These are phyloP conservation scores for Didymella glomerata DNA, from an alignment of 2,329 filamentous ascomycete species.

Conservation along the genomic window DNA sequence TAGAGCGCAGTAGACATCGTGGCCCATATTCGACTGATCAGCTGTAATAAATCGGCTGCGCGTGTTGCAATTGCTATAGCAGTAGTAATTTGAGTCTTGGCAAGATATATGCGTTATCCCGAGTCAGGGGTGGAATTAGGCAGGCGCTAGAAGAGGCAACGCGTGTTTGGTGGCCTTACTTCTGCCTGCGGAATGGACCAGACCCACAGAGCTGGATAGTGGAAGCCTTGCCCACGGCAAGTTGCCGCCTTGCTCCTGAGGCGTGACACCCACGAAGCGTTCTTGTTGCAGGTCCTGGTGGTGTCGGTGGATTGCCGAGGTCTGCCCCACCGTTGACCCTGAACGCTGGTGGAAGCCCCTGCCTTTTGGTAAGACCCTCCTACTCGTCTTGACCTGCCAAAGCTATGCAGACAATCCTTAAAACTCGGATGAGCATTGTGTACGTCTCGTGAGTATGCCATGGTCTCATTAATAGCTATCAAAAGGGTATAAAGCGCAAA, in stretches of 20 bases:
- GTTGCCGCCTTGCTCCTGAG: background rate
- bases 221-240: background rate
- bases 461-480: slow-evolving; percentile 1
- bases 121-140: background rate
- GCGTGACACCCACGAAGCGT: background rate
- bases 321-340: background rate
- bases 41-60: background rate
- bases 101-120: background rate
- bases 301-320: background rate
- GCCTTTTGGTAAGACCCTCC: too few species aligned
- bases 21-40: slow-evolving; percentile 20
- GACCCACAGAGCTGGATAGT: background rate
- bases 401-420: too few species aligned
- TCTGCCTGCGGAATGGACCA: background rate
- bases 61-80: background rate
- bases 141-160: background rate
- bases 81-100: background rate
- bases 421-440: background rate
- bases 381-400: too few species aligned
- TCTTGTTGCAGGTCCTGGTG: background rate
- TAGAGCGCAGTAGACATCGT: slow-evolving; percentile 33
- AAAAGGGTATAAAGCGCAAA: slow-evolving; percentile 7
- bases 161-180: background rate
- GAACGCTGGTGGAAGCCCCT: background rate
- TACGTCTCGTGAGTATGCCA: background rate